Base-by-base conservation (phyloP, 2,329 filamentous ascomycete genomes). In the Fusarium sp. region DNA sequence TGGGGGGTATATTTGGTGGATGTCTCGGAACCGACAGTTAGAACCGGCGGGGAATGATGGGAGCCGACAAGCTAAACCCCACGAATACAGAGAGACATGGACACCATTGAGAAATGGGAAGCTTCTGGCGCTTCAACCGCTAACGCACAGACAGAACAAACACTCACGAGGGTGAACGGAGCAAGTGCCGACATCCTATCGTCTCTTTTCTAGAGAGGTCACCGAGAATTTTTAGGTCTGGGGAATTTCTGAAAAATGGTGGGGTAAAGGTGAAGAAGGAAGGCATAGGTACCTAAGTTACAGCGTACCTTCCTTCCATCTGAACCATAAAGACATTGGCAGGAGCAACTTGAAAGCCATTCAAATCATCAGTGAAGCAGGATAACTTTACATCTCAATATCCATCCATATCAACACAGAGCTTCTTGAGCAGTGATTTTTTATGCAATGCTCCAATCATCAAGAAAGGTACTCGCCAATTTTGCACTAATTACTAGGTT, bases 101-200 rank as follows among this genome's bases (percentile, higher is more conserved):
- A 30, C 49, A 51, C 45, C 34, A 67, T 41, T 51, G 19, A 63
- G 44, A 41, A 67, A 58, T 41, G 42, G 58, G 65, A 68, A 68
- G 59, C 46, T 68, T 50, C 62, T 56, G 62, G 67, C 67, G 62
- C 62, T 57, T 49, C 62, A 59, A 69, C 52, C 50, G 55, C 58
- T 53, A 26, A 41, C 31, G 49, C 31, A 51, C 49, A 18, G n/a
- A 41, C 46, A 39, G 37, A 21, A 43, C 39, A 51, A 42, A 14
- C 19, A 45, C 46, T 46, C 34, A 34, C 55, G 28, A 53, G 50
- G 41, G 34, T 48, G 26, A 48, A 30, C 25, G 48, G 48, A 39
- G 34, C 48, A 39, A 39, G 53, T 41, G 49, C 37, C 42, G 62
- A 53, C 21, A 60, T 56, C 60, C 28, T 25, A 41, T 61, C 45